Conservation (phyloP, 164 flowering plant species). For the Malania oleifera region DNA sequence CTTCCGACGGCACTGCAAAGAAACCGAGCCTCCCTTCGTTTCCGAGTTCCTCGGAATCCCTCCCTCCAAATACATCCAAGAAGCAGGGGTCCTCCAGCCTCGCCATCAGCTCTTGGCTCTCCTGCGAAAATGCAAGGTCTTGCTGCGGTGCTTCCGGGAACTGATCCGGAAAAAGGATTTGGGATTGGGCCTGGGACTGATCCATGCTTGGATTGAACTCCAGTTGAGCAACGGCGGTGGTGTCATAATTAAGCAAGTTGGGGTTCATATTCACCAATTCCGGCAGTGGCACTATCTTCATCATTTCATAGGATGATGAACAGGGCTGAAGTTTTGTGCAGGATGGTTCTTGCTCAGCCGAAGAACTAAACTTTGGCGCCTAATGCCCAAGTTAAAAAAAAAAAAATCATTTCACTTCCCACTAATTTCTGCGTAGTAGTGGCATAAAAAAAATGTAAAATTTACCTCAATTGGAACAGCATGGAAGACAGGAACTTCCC, state of each 20-base stretch:
- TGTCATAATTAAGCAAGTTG: slow-evolving; percentile 16
- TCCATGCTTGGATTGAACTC: slow-evolving; percentile 16
- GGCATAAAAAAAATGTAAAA: no score
- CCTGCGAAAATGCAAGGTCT: slow-evolving; percentile 28
- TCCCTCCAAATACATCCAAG: slow-evolving; percentile 29
- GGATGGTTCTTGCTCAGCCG: slow-evolving; percentile 32
- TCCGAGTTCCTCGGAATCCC: slow-evolving; percentile 17
- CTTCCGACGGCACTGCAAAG: slow-evolving; percentile 14
- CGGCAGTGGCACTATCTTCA: slow-evolving; percentile 37
- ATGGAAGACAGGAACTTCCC: slow-evolving; percentile 16
- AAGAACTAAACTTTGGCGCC: slow-evolving; percentile 34
- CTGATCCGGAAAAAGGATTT: slow-evolving; percentile 17
- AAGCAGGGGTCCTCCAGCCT: slow-evolving; percentile 33
- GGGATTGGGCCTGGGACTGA: slow-evolving; percentile 9
- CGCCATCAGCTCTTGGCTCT: slow-evolving; percentile 32
- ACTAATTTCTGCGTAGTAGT: no score
- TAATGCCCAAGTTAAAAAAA: neutral
- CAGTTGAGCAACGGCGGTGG: slow-evolving; percentile 14
- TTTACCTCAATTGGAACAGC: slow-evolving; percentile 35
- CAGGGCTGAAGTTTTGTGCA: slow-evolving; percentile 20
- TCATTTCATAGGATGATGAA: slow-evolving; percentile 19
- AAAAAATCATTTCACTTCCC: no score
- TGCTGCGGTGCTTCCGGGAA: slow-evolving; percentile 24
- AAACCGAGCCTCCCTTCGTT: slow-evolving; percentile 15
- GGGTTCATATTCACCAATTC: slow-evolving; percentile 30